Evolutionary conservation across 2,329 filamentous ascomycete species (phyloP), one percentile per base, ranked within the genome.

Genomic region (Fusarium aywerte): DNA sequence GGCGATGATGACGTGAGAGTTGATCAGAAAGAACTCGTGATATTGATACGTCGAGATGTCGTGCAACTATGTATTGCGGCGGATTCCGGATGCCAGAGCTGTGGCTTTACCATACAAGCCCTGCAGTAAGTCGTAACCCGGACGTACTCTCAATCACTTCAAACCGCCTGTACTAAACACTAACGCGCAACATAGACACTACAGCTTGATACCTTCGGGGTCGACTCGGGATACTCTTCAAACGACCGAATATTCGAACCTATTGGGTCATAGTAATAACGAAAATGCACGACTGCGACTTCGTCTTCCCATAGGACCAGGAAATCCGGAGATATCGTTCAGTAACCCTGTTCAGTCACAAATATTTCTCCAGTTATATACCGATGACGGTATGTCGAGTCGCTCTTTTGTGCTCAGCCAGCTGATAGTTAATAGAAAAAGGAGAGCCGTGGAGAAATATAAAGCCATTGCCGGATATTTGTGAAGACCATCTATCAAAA

Each of bases 311-410:
- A 64, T 60, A 16, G 39, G 33, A 9, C 39, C 23, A 7, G 68
- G 68, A 4, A 68, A 61, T 25, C 57, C 65, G 33, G 68, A 70
- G 25, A 44, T 70, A 45, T 32, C 55, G 2, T 53, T 66, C 12
- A 21, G 16, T 9, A n/a, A 42, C 4, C 15, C 32, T 9, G 38
- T 18, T 5, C 18, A 31, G 4, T 35, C 39, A 21, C 39, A 25
- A n/a, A 35, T 47, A 3, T 58, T 55, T 12, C 20, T 62, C 5
- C 68, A 70, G 29, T 15, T 70, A 2, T 70, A 66, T 8, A 63
- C 59, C 4, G 32, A 60, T 7, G 7, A 44, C 7, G 25, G 67
- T 69, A 53, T 21, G 53, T 20, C 7, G 11, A 10, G 9, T 4
- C 5, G 4, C 13, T 10, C 15, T 1, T 3, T 7, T 29, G 1